Evolutionary conservation across 345 rosid species (phyloP).

Genomic region (Aquilaria malaccensis): DNA sequence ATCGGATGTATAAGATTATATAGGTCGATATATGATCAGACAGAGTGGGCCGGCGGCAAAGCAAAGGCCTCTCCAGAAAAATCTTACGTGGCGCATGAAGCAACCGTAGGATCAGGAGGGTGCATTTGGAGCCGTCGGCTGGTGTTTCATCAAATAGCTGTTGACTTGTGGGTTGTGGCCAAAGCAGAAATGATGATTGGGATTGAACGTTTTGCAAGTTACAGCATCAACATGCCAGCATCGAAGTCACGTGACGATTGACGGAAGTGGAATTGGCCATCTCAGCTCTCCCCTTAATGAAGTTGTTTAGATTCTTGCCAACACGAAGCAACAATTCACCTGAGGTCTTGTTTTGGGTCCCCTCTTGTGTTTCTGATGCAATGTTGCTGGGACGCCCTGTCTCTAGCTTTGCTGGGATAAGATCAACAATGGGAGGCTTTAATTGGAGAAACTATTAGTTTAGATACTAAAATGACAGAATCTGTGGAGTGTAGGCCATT

Average conservation of each 20-base stretch:
- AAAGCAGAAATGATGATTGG: constrained; percentile 11
- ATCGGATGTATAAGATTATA: no score
- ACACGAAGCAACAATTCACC: constrained; percentile 1
- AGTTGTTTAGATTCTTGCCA: background rate
- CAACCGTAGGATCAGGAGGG: constrained; percentile 6
- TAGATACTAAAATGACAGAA: no score
- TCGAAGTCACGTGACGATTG: constrained; percentile 4
- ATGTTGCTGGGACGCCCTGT: no score
- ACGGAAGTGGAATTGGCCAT: constrained; percentile 2
- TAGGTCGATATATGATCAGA: no score
- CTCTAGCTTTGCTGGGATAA: no score
- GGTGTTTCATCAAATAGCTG: background rate
- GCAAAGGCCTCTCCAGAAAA: no score
- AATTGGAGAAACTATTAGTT: no score
- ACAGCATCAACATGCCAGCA: no score
- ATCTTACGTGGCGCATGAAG: constrained; percentile 3
- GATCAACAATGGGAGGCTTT: no score
- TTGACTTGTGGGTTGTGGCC: background rate
- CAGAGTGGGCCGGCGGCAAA: background rate
- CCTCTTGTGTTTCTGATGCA: background rate
- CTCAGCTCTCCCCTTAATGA: background rate
- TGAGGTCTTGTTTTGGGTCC: background rate
- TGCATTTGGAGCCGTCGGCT: constrained; percentile 14
- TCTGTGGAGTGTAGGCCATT: no score
- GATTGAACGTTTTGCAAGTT: background rate